These are phyloP conservation scores for Escallonia rubra DNA, from an alignment of 129 eudicot species.

Conservation along the genomic window DNA sequence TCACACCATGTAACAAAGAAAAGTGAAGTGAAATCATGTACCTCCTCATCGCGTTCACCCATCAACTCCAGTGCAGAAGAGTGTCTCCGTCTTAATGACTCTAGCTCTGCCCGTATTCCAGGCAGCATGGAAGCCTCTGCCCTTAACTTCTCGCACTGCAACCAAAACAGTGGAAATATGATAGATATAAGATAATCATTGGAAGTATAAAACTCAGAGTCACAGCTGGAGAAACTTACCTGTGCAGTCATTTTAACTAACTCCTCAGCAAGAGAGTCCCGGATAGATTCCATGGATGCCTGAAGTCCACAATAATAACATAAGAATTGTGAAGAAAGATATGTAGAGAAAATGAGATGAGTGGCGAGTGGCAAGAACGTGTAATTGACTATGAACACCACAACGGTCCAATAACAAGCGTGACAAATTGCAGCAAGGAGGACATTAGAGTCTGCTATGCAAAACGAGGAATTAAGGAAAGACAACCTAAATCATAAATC, in stretches of 20 bases:
- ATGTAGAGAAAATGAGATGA: too few relatives aligned
- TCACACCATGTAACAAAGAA: too few relatives aligned
- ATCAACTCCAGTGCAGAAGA: conserved; percentile 91
- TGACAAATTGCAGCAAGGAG: not conserved
- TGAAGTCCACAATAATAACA: conserved; percentile 15
- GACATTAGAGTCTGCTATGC: too few relatives aligned
- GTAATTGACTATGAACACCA: too few relatives aligned
- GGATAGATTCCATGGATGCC: conserved; percentile 88
- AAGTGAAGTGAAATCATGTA: conserved; percentile 16
- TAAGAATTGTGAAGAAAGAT: not conserved
- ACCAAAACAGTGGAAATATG: not conserved
- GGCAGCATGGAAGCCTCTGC: conserved; percentile 75
- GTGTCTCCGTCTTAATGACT: conserved; percentile 82
- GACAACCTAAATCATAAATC: too few relatives aligned
- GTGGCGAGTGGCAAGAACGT: too few relatives aligned
- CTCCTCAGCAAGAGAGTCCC: conserved; percentile 95
- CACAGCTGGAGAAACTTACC: conserved; percentile 24
- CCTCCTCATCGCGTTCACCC: conserved; percentile 99
- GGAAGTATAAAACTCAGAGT: not conserved
- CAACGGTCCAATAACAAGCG: too few relatives aligned
- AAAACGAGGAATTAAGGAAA: too few relatives aligned
- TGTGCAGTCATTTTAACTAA: conserved; percentile 88
- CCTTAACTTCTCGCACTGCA: conserved; percentile 80
- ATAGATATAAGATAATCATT: not conserved
- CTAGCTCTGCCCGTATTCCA: conserved; percentile 77